A percentile compares a stretch with the other conserved stretches of the same genome.
phyloP scores from a whole-genome alignment of 495 filamentous ascomycete species.

The Margaritispora aquatica region DNA sequence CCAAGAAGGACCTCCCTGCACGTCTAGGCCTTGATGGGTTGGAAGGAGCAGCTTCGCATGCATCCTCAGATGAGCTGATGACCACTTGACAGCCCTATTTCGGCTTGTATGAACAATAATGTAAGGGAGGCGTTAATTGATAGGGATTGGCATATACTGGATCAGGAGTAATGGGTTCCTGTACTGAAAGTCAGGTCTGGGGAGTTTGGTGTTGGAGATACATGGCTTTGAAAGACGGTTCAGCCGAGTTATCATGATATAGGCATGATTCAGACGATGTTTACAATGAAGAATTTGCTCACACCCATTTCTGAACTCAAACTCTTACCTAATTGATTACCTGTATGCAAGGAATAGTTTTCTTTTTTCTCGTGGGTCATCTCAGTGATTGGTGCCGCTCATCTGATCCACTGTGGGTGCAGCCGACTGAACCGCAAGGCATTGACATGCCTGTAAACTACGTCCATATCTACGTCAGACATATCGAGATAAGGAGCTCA shows the following conservation, averaged over 20 bases:
- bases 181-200: neutral
- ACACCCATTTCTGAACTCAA: neutral
- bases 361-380: neutral
- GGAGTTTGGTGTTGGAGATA: neutral
- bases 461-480: neutral
- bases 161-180: neutral
- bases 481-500: neutral
- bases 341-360: neutral
- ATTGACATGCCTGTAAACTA: too few species aligned
- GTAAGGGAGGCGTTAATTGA: neutral
- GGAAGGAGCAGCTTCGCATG: conserved; percentile 38
- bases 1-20: conserved; percentile 69
- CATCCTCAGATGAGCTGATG: conserved; percentile 49
- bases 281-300: neutral
- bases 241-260: neutral
- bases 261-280: neutral
- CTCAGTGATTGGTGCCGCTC: neutral
- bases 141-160: neutral
- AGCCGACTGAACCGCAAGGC: too few species aligned
- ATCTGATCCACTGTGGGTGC: too few species aligned
- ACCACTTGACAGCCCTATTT: conserved; percentile 33
- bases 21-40: conserved; percentile 63
- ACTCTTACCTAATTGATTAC: neutral
- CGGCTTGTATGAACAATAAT: neutral
- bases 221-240: neutral